Base-by-base conservation (phyloP, 345 rosid species). In the Corchorus capsularis region DNA sequence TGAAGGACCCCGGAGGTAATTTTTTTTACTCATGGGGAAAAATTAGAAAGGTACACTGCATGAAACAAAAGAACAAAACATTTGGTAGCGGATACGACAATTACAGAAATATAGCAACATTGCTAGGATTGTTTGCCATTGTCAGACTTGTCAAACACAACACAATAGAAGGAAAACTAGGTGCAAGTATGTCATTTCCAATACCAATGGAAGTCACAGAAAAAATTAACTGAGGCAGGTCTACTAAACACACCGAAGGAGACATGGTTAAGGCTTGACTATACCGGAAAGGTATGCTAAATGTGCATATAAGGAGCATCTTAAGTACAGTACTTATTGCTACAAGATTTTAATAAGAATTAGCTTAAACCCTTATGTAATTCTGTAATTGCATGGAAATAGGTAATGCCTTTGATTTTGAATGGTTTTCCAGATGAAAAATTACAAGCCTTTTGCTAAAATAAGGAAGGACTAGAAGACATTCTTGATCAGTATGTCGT, bases 91-190 rank as follows among this genome's bases (percentile, higher is more conserved):
- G 37, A 22, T 59, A 3, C 16, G 45, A 16, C n/a, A n/a, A 6
- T 35, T 20, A 9, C 5, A 56, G 20, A 13, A 10, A 59, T 59
- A 4, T 16, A 62, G 45, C n/a, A 34, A 35, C 2, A 39, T 35
- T 35, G 10, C 45, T 62, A 62, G 8, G 66, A 62, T 15, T 6
- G 19, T 14, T 34, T n/a, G 1, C 45, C 45, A 6, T 62, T 15
- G 66, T 62, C 45, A 35, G 66, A 62, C 45, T 62, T 62, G 45
- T 14, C 66, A 62, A 62, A 15, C 45, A 62, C 35, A 8, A 55
- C 19, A 55, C 3, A 55, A 12, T n/a, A 14, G 8, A 55, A 55
- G 27, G 27, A 55, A 55, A 19, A 19, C 8, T 20, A 55, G 34
- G 32, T 56, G 1, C 34, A 19, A 19, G 10, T 8, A 11, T 59